A percentile compares a stretch with the other conserved stretches of the same genome.
Evolutionary conservation across 371 early-diverging fungal genomes (phyloP).

Genomic region (Sporodiniella umbellata): DNA sequence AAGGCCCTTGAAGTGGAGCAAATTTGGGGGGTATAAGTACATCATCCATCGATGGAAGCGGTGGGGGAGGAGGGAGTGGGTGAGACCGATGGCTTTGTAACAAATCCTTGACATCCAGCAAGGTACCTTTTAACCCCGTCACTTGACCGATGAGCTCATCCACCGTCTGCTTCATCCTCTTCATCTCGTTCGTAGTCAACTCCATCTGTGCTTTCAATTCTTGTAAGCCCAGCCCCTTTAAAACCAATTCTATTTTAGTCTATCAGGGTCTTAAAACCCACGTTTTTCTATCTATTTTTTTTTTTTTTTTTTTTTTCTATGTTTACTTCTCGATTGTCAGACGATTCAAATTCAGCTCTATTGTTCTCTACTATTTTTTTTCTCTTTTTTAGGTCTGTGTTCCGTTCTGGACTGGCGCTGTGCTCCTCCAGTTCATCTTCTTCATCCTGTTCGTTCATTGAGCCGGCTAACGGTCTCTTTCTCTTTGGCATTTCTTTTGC

Average conservation of each 20-base stretch:
- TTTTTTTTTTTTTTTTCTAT: too few species aligned
- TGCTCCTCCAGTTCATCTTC: neutral
- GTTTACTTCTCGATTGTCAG: neutral
- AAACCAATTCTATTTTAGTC: too few species aligned
- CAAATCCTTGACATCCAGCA: neutral
- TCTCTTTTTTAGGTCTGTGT: neutral
- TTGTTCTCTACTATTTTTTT: neutral
- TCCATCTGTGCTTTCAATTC: neutral
- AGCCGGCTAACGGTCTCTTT: neutral
- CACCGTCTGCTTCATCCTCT: neutral
- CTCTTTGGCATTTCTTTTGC: neutral
- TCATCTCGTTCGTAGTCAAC: neutral
- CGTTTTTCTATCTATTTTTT: too few species aligned
- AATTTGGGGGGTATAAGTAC: slow-evolving; percentile 1
- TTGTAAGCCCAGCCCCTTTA: too few species aligned
- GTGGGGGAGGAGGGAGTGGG: neutral
- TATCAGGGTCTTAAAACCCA: neutral
- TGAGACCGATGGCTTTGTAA: neutral
- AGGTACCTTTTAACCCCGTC: neutral
- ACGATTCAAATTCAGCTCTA: slow-evolving; percentile 2
- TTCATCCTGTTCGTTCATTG: neutral
- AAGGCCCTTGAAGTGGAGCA: slow-evolving; percentile 4
- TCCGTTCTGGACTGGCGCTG: neutral
- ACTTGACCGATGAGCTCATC: neutral
- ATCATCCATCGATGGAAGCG: neutral